These are phyloP conservation scores for Letharia lupina DNA, from an alignment of 495 filamentous ascomycete species.

Conservation along the genomic window DNA sequence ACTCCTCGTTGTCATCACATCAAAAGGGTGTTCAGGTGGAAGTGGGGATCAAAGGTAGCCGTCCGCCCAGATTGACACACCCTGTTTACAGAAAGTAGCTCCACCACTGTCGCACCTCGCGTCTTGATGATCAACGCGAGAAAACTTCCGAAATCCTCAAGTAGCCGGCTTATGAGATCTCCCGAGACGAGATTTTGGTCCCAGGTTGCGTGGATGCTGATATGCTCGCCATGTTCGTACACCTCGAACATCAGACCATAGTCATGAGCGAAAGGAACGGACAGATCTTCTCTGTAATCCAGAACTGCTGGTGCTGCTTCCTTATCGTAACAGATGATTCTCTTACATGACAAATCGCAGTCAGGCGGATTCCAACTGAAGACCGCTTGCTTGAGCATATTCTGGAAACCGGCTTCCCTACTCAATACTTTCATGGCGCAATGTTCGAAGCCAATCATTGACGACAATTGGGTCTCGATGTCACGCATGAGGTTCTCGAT, in stretches of 20 bases:
- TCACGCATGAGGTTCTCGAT: background rate
- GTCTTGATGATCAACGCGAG: background rate
- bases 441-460: constrained; percentile 5
- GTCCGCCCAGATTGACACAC: background rate
- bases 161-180: background rate
- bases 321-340: background rate
- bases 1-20: background rate
- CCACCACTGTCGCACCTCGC: background rate
- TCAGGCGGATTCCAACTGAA: background rate
- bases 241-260: constrained; percentile 3
- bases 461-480: background rate
- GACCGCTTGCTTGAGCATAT: constrained; percentile 4
- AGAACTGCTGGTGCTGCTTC: background rate
- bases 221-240: background rate
- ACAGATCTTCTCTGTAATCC: background rate
- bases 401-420: too few relatives aligned
- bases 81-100: background rate
- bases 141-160: background rate
- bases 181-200: background rate
- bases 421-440: background rate
- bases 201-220: background rate
- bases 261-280: background rate
- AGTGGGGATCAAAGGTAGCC: background rate
- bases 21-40: background rate
- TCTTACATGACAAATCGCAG: background rate